Evolutionary conservation across 495 filamentous ascomycete genomes (phyloP), one percentile per base, ranked within the genome.

Genomic region (Podospora bellae-mahoneyi): DNA sequence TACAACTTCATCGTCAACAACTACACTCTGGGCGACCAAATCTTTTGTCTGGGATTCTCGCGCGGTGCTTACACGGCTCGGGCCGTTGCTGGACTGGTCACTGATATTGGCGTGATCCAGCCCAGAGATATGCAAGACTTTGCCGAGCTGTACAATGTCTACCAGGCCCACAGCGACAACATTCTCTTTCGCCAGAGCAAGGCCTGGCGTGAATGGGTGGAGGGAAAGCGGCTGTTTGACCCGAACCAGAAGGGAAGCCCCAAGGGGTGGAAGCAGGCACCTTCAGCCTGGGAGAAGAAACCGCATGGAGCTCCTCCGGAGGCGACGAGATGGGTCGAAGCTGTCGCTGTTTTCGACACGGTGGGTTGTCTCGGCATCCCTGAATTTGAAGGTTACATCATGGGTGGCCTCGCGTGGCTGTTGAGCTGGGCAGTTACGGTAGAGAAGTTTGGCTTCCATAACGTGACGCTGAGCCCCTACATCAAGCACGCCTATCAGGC

Each of bases 11-110:
- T 89, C 32, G 77, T 80, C 9, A 82, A 83, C 58, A 90, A 90
- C 76, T 89, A 84, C 68, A 71, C 77, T 20, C 80, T 80, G 15
- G 83, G 83, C 13, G 88, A 90, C 71, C 84, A 90, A 66, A 87
- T 90, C 54, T 82, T 88, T 65, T 77, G 89, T 30, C 70, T 89
- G 18, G 88, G 88, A 16, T 90, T 90, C 77, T 89, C 87, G 7
- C 81, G 88, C 3, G 88, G 88, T 18, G 87, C 88, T 7, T 90
- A 84, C 71, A 90, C 87, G 1, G 87, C 87, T 0, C 82, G 88
- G 63, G 79, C 79, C 58, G 82, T 90, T 63, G 82, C 84, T 30
- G 83, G 84, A 13, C 66, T 89, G 59, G 84, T 90, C 56, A 54
- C 53, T 5, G 69, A 60, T 26, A 32, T 68, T 44, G 67, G 64